phyloP scores from a whole-genome alignment of 257 asterid species.

The Galeopsis tetrahit region DNA sequence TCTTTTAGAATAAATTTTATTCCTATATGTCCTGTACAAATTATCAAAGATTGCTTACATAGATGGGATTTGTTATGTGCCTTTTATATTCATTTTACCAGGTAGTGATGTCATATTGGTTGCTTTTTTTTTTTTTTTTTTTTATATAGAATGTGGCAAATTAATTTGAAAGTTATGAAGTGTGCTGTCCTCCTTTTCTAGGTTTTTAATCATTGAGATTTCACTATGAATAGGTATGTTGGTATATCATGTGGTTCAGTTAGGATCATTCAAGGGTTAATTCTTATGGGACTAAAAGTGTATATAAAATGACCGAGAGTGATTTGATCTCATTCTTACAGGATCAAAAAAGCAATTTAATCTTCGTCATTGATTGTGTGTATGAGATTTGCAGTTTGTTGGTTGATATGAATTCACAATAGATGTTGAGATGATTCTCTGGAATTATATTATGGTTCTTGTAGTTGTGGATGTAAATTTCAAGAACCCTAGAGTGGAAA shows the following conservation, averaged over 20 bases:
- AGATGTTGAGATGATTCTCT: too few relatives aligned
- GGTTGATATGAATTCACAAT: too few relatives aligned
- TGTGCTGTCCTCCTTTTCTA: background rate
- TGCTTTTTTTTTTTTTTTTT: background rate
- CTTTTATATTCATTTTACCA: slow-evolving; percentile 23
- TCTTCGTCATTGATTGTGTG: too few relatives aligned
- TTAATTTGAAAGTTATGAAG: background rate
- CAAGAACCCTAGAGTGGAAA: too few relatives aligned
- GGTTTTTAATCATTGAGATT: background rate
- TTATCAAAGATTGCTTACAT: slow-evolving; percentile 29
- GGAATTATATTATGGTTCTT: too few relatives aligned
- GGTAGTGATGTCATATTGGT: background rate
- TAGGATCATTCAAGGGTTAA: too few relatives aligned
- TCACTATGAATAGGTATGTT: background rate
- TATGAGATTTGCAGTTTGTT: too few relatives aligned
- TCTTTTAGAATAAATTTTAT: slow-evolving; percentile 41
- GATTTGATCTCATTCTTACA: too few relatives aligned
- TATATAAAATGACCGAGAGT: too few relatives aligned
- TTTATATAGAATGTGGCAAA: background rate
- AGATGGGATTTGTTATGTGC: slow-evolving; percentile 31
- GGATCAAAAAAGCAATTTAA: too few relatives aligned
- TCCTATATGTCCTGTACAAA: slow-evolving; percentile 45
- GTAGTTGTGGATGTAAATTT: too few relatives aligned
- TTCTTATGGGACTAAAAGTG: too few relatives aligned
- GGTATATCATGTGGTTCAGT: background rate